These are phyloP conservation scores for Puccinia sorghi DNA, from an alignment of 1,284 basidiomycete genomes.

Conservation along the genomic window DNA sequence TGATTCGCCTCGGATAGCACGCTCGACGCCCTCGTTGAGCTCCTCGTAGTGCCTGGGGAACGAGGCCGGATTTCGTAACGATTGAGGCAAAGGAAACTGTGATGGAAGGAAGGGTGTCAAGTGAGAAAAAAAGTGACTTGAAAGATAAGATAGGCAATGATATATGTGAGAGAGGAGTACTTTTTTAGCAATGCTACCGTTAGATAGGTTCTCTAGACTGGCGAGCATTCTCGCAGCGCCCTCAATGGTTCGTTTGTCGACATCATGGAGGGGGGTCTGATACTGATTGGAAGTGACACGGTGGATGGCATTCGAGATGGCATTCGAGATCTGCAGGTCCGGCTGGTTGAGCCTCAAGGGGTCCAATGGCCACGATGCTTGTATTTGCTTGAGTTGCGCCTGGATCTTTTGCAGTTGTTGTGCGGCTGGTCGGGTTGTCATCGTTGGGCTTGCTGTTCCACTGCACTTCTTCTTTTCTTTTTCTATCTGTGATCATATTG, in stretches of 20 bases:
- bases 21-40: conserved; percentile 25
- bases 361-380: conserved; percentile 24
- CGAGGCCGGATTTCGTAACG: conserved; percentile 10
- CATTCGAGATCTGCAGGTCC: conserved; percentile 21
- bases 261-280: neutral
- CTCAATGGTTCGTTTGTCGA: neutral
- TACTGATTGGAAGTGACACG: conserved; percentile 2
- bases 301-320: conserved; percentile 18
- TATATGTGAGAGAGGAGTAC: neutral
- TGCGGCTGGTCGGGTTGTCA: neutral
- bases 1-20: conserved; percentile 35
- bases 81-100: conserved; percentile 27
- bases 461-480: no score
- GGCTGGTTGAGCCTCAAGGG: conserved; percentile 24
- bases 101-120: neutral
- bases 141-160: neutral
- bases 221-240: neutral
- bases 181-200: neutral
- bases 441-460: no score
- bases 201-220: conserved; percentile 10
- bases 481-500: no score
- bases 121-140: neutral
- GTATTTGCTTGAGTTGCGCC: neutral
- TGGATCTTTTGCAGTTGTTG: neutral
- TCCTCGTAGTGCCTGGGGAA: conserved; percentile 42